Base-by-base conservation (phyloP, 2,329 filamentous ascomycete species). In the Aspergillus alliaceus region DNA sequence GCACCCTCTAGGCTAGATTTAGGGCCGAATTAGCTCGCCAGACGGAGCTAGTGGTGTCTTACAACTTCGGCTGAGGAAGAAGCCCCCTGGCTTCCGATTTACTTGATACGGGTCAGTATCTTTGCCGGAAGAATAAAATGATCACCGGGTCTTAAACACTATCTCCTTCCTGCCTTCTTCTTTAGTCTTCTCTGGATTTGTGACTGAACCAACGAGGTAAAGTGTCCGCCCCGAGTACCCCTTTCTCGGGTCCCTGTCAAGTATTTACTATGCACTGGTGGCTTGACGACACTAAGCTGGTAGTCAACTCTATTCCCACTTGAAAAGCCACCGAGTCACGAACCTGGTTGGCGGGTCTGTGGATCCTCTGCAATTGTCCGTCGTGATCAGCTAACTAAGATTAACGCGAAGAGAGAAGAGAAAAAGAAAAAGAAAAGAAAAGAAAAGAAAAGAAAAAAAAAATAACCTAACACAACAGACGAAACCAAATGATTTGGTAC, bases 311-410 rank as follows among this genome's bases (percentile, higher is more conserved):
- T 54, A 52, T 47, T 51, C 50, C 42, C 46, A 39, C 32, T 51
- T 11, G n/a, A 24, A 40, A 51, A 58, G 57, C 57, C 58, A 58
- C 54, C 40, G n/a, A 39, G 48, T 42, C 35, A 44, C 29, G 54
- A 61, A 65, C 63, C 62, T 51, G 63, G 62, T 64, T 64, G 59
- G 49, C 56, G 60, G 64, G 62, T 25, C 56, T 37, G 57, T 57
- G 54, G 59, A 61, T 59, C 53, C 32, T 54, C 58, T 60, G 60
- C 60, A 60, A 60, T 63, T 52, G 55, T 56, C 59, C 60, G 60
- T 53, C 32, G 49, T 35, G 53, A 64, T 64, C 60, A 50, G 55
- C 58, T 46, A 50, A 51, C 27, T 40, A 58, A 48, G 37, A 54
- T 54, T 39, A 48, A 32, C 37, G 15, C 22, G 15, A 55, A 40